Percentiles rank a stretch among this genome's conserved stretches.
These are phyloP conservation scores for Breviolum minutum DNA, from an alignment of 73 alveolate species.

Conservation along the genomic window DNA sequence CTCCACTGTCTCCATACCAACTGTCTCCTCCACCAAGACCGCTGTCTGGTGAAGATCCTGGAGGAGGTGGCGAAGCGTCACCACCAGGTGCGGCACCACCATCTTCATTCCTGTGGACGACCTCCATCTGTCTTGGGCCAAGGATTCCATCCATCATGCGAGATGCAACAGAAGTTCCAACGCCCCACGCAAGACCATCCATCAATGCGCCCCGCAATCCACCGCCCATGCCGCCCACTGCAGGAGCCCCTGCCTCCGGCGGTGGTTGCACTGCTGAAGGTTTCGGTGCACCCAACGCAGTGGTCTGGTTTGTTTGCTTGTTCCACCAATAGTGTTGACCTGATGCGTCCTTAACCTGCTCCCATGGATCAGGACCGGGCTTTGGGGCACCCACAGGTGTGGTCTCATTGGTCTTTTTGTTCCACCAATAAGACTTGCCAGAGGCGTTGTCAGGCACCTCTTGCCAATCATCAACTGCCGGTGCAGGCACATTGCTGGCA, in stretches of 20 bases:
- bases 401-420: conserved; percentile 92
- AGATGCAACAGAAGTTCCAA: conserved; percentile 86
- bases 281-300: conserved; percentile 91
- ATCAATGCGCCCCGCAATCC: conserved; percentile 81
- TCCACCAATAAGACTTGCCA: conserved; percentile 91
- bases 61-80: conserved; percentile 49
- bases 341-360: conserved; percentile 48
- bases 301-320: conserved; percentile 86
- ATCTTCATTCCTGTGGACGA: conserved; percentile 66
- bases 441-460: conserved; percentile 60
- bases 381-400: conserved; percentile 85
- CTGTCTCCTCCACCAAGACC: conserved; percentile 57
- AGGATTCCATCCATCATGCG: conserved; percentile 95
- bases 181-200: conserved; percentile 95
- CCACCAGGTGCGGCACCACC: conserved; percentile 7
- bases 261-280: conserved; percentile 73
- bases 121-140: conserved; percentile 95
- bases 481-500: conserved; percentile 65
- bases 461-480: conserved; percentile 58
- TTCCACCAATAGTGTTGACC: conserved; percentile 90
- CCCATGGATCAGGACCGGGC: conserved; percentile 92
- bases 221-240: conserved; percentile 30
- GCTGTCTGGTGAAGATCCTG: conserved; percentile 15
- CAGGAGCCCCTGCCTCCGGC: not conserved
- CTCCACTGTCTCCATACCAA: not conserved